Evolutionary conservation across 495 filamentous ascomycete species (phyloP).

Genomic region (Penicillium mononematosum): DNA sequence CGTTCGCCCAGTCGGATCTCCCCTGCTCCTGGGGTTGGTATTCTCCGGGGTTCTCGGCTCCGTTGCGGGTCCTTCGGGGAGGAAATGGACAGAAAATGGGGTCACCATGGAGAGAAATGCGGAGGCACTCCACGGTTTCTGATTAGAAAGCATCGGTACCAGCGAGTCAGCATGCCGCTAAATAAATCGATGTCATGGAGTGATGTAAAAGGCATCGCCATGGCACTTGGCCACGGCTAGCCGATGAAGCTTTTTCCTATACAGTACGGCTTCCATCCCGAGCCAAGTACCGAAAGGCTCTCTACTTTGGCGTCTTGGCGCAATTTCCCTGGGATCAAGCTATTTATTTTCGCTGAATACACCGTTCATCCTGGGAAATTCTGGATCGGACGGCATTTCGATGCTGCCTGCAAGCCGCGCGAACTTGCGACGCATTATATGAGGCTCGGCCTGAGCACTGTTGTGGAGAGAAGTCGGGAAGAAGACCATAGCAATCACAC

Average conservation of each 20-base stretch:
- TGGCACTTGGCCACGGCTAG: conserved; percentile 30
- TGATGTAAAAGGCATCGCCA: conserved; percentile 4
- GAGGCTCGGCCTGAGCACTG: background rate
- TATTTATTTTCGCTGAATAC: background rate
- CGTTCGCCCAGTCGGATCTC: background rate
- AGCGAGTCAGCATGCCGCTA: background rate
- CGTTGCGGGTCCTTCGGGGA: conserved; percentile 15
- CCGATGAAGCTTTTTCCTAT: conserved; percentile 10
- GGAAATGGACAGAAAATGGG: conserved; percentile 16
- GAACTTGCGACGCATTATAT: background rate
- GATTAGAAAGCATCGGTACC: conserved; percentile 9
- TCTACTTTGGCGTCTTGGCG: conserved; percentile 12
- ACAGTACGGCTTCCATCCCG: conserved; percentile 2
- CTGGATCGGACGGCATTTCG: background rate
- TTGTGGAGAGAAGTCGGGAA: background rate
- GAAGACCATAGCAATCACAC: background rate
- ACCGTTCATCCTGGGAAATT: background rate
- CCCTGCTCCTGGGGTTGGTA: conserved; percentile 3
- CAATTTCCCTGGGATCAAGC: conserved; percentile 3
- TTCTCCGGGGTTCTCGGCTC: conserved; percentile 9
- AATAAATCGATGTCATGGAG: conserved; percentile 5
- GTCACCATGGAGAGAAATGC: conserved; percentile 25
- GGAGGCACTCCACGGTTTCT: conserved; percentile 23
- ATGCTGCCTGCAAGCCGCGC: conserved; percentile 1
- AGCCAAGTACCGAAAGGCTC: conserved; percentile 23